A percentile compares a stretch with the other conserved stretches of the same genome.
Conservation (phyloP, 2,329 filamentous ascomycete genomes). For the Neonectria magnoliae region DNA sequence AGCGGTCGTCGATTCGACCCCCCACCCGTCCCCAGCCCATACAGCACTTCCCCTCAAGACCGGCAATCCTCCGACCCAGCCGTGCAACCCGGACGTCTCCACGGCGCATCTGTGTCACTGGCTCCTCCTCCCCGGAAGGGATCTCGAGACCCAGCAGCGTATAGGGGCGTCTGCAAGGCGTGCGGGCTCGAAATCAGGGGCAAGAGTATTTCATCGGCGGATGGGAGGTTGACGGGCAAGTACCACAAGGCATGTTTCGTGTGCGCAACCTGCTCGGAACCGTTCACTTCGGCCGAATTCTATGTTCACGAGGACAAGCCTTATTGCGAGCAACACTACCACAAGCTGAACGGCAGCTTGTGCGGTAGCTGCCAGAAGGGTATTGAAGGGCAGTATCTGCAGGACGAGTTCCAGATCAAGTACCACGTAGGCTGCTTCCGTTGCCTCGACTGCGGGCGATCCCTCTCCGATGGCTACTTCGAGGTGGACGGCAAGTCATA, state of each 20-base stretch:
- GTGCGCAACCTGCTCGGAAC: constrained; percentile 82
- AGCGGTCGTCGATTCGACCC: constrained; percentile 30
- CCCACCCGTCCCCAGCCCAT: constrained; percentile 23
- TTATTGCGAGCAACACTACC: constrained; percentile 93
- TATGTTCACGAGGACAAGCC: constrained; percentile 90
- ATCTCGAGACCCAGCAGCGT: constrained; percentile 55
- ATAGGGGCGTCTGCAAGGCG: constrained; percentile 83
- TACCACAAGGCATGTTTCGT: constrained; percentile 97
- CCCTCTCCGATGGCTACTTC: constrained; percentile 87
- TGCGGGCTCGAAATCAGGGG: constrained; percentile 83
- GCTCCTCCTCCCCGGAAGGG: constrained; percentile 44
- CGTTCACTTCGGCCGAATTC: constrained; percentile 89
- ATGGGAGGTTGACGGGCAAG: constrained; percentile 88
- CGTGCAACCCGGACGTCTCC: constrained; percentile 19
- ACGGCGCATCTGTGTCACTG: constrained; percentile 24
- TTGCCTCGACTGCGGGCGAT: constrained; percentile 79
- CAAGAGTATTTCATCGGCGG: constrained; percentile 93
- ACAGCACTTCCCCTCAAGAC: constrained; percentile 34
- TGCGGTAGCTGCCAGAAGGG: constrained; percentile 83
- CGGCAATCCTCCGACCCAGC: constrained; percentile 21
- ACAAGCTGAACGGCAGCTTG: constrained; percentile 87
- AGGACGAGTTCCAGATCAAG: constrained; percentile 80
- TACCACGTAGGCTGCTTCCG: constrained; percentile 90
- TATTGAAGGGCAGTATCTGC: constrained; percentile 93
- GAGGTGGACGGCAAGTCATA: constrained; percentile 83